Percentiles rank a stretch among this genome's conserved stretches.
Conservation (phyloP, 805 yeast genomes). For the Candida manassasensis region DNA sequence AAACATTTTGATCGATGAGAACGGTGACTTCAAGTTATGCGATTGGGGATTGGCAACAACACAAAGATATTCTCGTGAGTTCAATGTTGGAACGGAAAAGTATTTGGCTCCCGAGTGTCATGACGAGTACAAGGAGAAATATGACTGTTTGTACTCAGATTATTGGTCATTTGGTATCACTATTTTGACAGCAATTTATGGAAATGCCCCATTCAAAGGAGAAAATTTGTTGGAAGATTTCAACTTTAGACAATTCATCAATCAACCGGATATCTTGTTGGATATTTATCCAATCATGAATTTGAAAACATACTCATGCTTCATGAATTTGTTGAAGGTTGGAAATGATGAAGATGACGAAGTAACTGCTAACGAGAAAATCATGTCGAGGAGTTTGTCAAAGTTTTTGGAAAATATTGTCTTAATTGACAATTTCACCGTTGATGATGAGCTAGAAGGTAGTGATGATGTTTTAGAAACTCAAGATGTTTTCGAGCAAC, state of each 20-base stretch:
- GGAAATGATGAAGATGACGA: slow-evolving; percentile 34
- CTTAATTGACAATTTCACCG: slow-evolving; percentile 23
- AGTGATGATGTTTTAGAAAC: slow-evolving; percentile 12
- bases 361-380: slow-evolving; percentile 16
- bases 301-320: slow-evolving; percentile 36
- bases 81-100: slow-evolving; percentile 53
- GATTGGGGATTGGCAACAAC: slow-evolving; percentile 70
- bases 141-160: slow-evolving; percentile 46
- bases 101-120: slow-evolving; percentile 54
- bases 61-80: slow-evolving; percentile 22
- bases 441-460: slow-evolving; percentile 37
- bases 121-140: slow-evolving; percentile 13
- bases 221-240: slow-evolving; percentile 27
- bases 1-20: slow-evolving; percentile 50
- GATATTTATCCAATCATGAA: slow-evolving; percentile 48
- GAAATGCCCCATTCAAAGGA: slow-evolving; percentile 49
- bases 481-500: slow-evolving; percentile 1
- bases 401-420: slow-evolving; percentile 26
- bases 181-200: slow-evolving; percentile 45
- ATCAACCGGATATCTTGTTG: slow-evolving; percentile 38
- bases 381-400: slow-evolving; percentile 30
- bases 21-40: slow-evolving; percentile 56
- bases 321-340: slow-evolving; percentile 35
- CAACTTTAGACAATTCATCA: slow-evolving; percentile 41
- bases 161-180: slow-evolving; percentile 54